phyloP scores from a whole-genome alignment of 148 eudicot species.

The Suaeda aralocaspica region DNA sequence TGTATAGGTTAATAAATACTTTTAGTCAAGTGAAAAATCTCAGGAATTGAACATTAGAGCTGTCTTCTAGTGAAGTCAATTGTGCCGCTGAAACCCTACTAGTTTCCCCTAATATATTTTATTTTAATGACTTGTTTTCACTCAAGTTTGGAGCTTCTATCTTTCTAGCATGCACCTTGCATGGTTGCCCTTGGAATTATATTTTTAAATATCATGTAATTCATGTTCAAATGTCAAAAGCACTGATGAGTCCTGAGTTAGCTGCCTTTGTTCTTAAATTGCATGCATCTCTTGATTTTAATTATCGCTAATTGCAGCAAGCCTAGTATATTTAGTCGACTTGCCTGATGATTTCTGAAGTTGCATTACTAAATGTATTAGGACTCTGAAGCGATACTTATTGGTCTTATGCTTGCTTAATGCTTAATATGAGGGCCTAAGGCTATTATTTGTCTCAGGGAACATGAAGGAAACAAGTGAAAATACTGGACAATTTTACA shows the following conservation, averaged over 20 bases:
- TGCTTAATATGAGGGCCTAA: background rate
- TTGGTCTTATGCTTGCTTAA: slow-evolving; percentile 2
- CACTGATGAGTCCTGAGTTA: background rate
- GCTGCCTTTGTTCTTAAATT: background rate
- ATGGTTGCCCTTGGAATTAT: background rate
- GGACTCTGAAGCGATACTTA: too few relatives aligned
- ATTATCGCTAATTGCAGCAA: background rate
- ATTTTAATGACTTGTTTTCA: too few relatives aligned
- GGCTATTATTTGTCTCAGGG: slow-evolving; percentile 28
- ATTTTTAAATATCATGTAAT: too few relatives aligned
- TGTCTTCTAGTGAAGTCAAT: background rate
- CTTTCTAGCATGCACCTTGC: background rate
- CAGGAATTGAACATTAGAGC: background rate
- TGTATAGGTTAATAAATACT: too few relatives aligned
- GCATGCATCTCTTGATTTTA: background rate
- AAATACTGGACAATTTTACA: slow-evolving; percentile 51
- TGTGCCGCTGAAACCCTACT: background rate
- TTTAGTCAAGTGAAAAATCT: too few relatives aligned
- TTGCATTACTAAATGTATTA: too few relatives aligned
- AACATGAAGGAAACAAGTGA: slow-evolving; percentile 31
- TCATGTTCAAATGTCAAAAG: background rate
- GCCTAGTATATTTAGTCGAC: background rate
- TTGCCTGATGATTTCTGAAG: too few relatives aligned
- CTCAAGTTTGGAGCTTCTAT: too few relatives aligned
- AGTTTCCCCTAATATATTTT: too few relatives aligned